Conservation (phyloP, 2,329 filamentous ascomycete genomes). For the Fusarium liriodendri region DNA sequence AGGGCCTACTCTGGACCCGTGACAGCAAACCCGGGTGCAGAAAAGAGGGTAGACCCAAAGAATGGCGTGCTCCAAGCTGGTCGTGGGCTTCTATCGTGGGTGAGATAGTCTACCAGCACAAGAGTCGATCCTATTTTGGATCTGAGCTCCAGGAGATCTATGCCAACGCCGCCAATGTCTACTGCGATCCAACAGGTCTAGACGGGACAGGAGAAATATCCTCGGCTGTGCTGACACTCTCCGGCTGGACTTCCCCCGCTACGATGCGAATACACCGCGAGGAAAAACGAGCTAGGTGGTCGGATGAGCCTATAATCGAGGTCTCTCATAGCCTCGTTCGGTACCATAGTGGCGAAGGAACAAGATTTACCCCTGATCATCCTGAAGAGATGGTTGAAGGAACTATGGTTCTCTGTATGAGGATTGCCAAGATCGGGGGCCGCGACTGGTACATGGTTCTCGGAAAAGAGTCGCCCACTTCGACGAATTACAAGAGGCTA, state of each 20-base stretch:
- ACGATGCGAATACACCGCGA: not conserved
- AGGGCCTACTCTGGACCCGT: constrained; percentile 14
- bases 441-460: constrained; percentile 18
- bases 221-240: constrained; percentile 6
- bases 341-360: not conserved
- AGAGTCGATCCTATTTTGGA: not conserved
- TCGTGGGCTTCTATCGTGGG: constrained; percentile 20
- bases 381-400: constrained; percentile 13
- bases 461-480: not conserved
- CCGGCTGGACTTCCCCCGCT: not conserved
- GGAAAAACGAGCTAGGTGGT: not conserved
- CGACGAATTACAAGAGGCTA: constrained; percentile 3
- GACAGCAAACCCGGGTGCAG: not conserved
- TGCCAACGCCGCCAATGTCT: not conserved
- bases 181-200: not conserved
- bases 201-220: constrained; percentile 2
- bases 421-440: constrained; percentile 4
- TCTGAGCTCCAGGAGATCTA: constrained; percentile 2
- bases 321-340: not conserved
- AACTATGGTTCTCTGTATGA: constrained; percentile 2
- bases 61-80: constrained; percentile 23
- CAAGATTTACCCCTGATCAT: constrained; percentile 1
- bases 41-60: not conserved
- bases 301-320: not conserved
- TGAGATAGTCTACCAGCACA: constrained; percentile 10